Base-by-base conservation (phyloP, 192 early-diverging fungal genomes). In the Podochytrium sp. region DNA sequence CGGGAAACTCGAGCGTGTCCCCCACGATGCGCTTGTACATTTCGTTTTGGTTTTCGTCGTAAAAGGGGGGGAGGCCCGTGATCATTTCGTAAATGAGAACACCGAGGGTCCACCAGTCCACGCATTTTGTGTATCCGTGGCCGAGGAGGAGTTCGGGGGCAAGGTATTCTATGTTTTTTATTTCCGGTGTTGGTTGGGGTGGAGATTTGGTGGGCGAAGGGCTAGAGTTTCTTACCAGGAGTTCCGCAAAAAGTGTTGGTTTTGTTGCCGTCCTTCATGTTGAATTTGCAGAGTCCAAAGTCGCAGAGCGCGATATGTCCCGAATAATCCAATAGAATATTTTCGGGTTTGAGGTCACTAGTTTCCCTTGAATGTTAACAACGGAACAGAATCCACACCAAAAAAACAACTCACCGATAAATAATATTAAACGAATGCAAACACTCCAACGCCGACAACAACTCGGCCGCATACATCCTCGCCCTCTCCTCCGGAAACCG, bases 41-140 rank as follows among this genome's bases (percentile, higher is more conserved):
- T 4, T 85, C 86, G 73, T 94, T 90, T 2, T 93, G 92, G 2
- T 88, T 79, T 32, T 95, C 92, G 77, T 94, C 95, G 66, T 89
- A 93, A 63, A 97, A 97, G 0, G 95, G 95, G 30, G 95, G 94
- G 53, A 93, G 92, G 41, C 95, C 95, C 10, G 85, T 83, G 47
- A 96, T 67, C 80, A 94, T 95, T 78, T 98, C 96, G 78, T 92
- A 98, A 30, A 98, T 72, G 51, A 93, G 92, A 33, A 97, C 89
- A 29, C 96, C 96, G 16, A 97, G 75, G 1, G 94, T 89, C 96
- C 96, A 98, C 94, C 94, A 98, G 72, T 98, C 96, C 6, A 97
- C 96, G 2, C 89, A 91, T 10, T 88, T 84, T 10, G 87, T 91
- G 74, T 97, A 92, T 25, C 91, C 91, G 18, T 92, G 90, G 4